Percentiles rank a stretch among this genome's conserved stretches.
Conservation (phyloP, 1,284 basidiomycete species). For the Malassezia restricta region DNA sequence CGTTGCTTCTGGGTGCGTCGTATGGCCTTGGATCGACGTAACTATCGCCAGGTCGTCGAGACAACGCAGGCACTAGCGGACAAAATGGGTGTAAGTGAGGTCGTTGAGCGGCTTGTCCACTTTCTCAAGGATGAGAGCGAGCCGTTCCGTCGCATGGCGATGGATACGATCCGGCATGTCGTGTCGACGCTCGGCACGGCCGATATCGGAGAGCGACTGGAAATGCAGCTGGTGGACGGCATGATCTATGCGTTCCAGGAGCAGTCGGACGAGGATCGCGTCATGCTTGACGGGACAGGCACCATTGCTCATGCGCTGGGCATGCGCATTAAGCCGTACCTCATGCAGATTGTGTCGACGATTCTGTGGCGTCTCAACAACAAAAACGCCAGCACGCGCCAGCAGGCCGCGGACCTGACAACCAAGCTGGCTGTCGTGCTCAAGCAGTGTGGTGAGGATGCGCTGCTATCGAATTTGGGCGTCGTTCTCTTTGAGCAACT, state of each 20-base stretch:
- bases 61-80: slow-evolving; percentile 95
- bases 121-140: slow-evolving; percentile 73
- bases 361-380: slow-evolving; percentile 98
- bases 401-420: slow-evolving; percentile 94
- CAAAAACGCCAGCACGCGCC: slow-evolving; percentile 97
- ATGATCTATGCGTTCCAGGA: slow-evolving; percentile 99
- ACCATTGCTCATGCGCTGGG: slow-evolving; percentile 92
- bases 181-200: slow-evolving; percentile 81
- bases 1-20: slow-evolving; percentile 88
- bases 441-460: slow-evolving; percentile 96
- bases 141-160: slow-evolving; percentile 98
- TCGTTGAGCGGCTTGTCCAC: slow-evolving; percentile 86
- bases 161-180: slow-evolving; percentile 99
- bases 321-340: slow-evolving; percentile 94
- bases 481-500: slow-evolving; percentile 96
- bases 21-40: slow-evolving; percentile 92
- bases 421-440: slow-evolving; percentile 89
- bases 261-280: slow-evolving; percentile 94
- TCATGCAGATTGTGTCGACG: slow-evolving; percentile 98
- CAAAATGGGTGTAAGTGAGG: slow-evolving; percentile 89
- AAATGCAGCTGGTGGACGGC: slow-evolving; percentile 86
- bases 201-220: slow-evolving; percentile 89
- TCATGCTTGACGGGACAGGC: slow-evolving; percentile 97
- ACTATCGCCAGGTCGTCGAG: slow-evolving; percentile 94
- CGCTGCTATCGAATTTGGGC: slow-evolving; percentile 85